Percentiles rank a stretch among this genome's conserved stretches.
Conservation (phyloP, 179 eudicot genomes). For the Patellifolia procumbens region DNA sequence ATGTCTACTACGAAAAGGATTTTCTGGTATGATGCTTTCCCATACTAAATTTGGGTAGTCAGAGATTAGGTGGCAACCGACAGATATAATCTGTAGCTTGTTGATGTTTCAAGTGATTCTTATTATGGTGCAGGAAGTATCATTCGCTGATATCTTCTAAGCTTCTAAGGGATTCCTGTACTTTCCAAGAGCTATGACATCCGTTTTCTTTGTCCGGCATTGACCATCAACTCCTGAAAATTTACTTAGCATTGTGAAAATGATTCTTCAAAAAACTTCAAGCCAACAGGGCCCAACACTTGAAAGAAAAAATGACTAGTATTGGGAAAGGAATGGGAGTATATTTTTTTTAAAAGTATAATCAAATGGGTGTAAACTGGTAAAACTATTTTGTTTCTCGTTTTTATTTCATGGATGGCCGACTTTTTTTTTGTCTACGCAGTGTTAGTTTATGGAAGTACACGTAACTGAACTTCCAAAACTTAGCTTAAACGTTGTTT, state of each 20-base stretch:
- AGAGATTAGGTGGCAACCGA: background rate
- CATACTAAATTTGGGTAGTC: background rate
- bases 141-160: background rate
- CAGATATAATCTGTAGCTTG: background rate
- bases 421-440: background rate
- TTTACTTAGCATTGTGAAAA: no score
- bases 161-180: background rate
- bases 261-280: no score
- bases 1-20: background rate
- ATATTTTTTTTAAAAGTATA: no score
- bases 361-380: no score
- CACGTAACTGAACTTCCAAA: background rate
- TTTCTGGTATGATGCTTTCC: background rate
- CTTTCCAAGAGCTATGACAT: background rate
- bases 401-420: background rate
- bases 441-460: background rate
- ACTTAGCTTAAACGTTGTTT: background rate
- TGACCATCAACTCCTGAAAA: background rate
- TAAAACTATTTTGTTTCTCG: background rate
- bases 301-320: no score
- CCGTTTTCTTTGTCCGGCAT: background rate
- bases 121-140: background rate
- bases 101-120: background rate
- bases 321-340: no score
- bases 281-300: no score